Conservation (phyloP, 2,329 filamentous ascomycete species). For the Chaetomium globosum region DNA sequence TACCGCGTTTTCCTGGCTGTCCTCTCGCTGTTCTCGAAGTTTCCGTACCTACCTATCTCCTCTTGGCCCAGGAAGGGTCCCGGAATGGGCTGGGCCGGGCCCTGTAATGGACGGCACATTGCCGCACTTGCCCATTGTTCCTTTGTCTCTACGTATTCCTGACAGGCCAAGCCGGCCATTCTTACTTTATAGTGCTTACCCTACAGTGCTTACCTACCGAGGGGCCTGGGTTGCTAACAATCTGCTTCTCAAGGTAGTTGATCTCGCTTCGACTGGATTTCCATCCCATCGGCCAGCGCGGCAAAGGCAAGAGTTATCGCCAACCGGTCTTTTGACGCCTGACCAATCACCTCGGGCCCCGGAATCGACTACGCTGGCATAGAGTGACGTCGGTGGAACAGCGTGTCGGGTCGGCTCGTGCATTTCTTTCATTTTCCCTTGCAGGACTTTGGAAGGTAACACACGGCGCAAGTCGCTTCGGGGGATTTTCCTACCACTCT, state of each 20-base stretch:
- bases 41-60: too few relatives aligned
- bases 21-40: neutral
- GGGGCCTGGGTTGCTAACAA: constrained; percentile 14
- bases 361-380: neutral
- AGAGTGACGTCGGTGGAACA: constrained; percentile 33
- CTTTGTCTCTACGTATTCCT: neutral
- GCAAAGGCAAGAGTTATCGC: neutral
- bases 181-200: too few relatives aligned
- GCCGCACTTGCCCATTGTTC: constrained; percentile 2
- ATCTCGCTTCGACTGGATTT: neutral
- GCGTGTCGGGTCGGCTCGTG: constrained; percentile 26
- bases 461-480: constrained; percentile 6
- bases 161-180: neutral
- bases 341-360: neutral
- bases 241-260: constrained; percentile 8
- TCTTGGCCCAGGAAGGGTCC: neutral
- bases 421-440: constrained; percentile 20
- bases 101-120: neutral
- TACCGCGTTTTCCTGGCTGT: neutral
- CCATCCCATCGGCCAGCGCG: constrained; percentile 10
- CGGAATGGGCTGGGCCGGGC: constrained; percentile 4
- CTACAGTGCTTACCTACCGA: too few relatives aligned
- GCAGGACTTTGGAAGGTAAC: constrained; percentile 25
- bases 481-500: neutral
- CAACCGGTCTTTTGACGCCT: neutral